A percentile compares a stretch with the other conserved stretches of the same genome.
phyloP scores from a whole-genome alignment of 306 rosid species.

The peach (Prunus persica) region Prunus_persica_NCBIv2 NC_034012.1:340001-340500 shows the following conservation, averaged over 20 bases:
- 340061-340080: slow-evolving; percentile 1
- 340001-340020: slow-evolving; percentile 43
- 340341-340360: background rate
- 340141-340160: no score
- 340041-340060: background rate
- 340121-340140: background rate
- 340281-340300: background rate
- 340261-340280: background rate
- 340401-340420: slow-evolving; percentile 4
- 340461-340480: no score
- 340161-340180: no score
- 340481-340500: no score
- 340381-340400: background rate
- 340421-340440: slow-evolving; percentile 11
- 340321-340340: background rate
- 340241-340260: slow-evolving; percentile 22
- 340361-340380: background rate
- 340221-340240: slow-evolving; percentile 46
- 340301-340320: background rate
- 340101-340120: no score
- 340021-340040: background rate
- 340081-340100: background rate
- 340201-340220: slow-evolving; percentile 45
- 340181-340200: slow-evolving; percentile 4
- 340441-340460: background rate